Conservation (phyloP, 306 rosid genomes). For the Vigna mungo region DNA sequence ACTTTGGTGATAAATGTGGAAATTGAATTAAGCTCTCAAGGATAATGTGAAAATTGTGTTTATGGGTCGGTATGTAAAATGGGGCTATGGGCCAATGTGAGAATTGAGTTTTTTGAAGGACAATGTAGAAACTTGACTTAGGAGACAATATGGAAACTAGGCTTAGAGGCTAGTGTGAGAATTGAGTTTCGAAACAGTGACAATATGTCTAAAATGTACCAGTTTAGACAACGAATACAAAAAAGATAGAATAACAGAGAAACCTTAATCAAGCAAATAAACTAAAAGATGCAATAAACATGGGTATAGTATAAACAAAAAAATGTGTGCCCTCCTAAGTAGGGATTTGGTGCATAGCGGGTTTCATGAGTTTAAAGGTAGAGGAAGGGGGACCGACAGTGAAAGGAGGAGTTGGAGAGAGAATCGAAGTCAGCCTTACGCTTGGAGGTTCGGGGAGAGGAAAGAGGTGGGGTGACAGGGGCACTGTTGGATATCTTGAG, state of each 20-base stretch:
- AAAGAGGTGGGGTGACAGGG: slow-evolving; percentile 94
- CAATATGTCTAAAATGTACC: background rate
- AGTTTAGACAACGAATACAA: background rate
- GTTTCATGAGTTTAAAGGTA: slow-evolving; percentile 85
- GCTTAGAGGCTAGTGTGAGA: no score
- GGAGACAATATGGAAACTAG: no score
- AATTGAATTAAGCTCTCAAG: no score
- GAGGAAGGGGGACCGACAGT: slow-evolving; percentile 84
- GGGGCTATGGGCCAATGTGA: no score
- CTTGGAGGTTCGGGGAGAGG: slow-evolving; percentile 89
- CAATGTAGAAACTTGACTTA: no score
- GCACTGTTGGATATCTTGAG: slow-evolving; percentile 91
- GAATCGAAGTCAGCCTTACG: slow-evolving; percentile 80
- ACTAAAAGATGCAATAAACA: background rate
- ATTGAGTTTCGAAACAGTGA: no score
- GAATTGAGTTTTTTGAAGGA: no score
- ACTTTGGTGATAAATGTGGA: no score
- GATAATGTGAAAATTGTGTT: no score
- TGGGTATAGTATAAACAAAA: background rate
- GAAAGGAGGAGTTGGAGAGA: no score
- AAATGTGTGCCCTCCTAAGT: slow-evolving; percentile 50
- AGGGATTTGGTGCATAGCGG: slow-evolving; percentile 61
- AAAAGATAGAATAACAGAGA: background rate
- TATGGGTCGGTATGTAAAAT: no score
- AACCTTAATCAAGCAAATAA: background rate